Evolutionary conservation across 1,284 basidiomycete genomes (phyloP).

Genomic region (Rhizoctonia solani): DNA sequence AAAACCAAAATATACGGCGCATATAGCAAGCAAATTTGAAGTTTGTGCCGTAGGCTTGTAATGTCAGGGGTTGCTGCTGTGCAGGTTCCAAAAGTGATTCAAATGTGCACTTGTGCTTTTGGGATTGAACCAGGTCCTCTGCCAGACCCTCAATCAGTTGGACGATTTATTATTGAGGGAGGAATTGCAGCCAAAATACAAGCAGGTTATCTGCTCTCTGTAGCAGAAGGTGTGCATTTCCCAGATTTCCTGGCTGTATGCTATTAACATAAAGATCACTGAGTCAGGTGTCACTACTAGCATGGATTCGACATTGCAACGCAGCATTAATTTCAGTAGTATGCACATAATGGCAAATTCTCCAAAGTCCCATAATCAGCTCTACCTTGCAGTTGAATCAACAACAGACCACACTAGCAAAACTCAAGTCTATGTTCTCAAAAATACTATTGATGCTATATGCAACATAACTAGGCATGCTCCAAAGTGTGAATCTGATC

Average conservation of each 20-base stretch:
- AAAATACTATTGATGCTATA: constrained; percentile 5
- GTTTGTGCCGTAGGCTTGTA: neutral
- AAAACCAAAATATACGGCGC: neutral
- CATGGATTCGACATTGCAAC: constrained; percentile 23
- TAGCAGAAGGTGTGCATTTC: neutral
- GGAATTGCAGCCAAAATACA: neutral
- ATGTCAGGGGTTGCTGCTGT: constrained; percentile 10
- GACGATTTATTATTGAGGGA: constrained; percentile 3
- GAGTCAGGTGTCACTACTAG: constrained; percentile 8
- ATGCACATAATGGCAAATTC: constrained; percentile 26
- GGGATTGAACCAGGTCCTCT: constrained; percentile 6
- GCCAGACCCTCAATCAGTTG: neutral
- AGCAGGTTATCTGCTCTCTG: neutral
- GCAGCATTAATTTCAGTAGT: constrained; percentile 20
- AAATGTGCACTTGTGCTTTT: constrained; percentile 7
- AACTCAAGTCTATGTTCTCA: constrained; percentile 15
- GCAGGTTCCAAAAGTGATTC: constrained; percentile 13
- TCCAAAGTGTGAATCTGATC: constrained; percentile 8
- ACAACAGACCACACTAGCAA: constrained; percentile 25
- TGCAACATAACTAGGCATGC: neutral
- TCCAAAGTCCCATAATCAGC: neutral
- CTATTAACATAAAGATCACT: neutral
- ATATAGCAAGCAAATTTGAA: neutral
- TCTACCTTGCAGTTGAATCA: constrained; percentile 26
- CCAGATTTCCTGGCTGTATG: neutral